A percentile compares a stretch with the other conserved stretches of the same genome.
Conservation (phyloP, 116 monocot species). For the Papilionanthe hybrid region DNA sequence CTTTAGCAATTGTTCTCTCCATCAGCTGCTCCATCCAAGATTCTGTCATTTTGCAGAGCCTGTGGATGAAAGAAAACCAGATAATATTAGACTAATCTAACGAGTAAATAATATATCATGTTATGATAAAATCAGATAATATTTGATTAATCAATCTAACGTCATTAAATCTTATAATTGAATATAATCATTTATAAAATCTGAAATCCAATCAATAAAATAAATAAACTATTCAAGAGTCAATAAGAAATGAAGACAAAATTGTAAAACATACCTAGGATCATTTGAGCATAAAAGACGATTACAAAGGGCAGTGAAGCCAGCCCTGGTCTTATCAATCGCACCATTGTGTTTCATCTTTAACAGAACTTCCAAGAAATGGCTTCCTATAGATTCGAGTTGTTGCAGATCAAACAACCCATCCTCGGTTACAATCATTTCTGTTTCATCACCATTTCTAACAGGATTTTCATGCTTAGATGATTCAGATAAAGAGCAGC, state of each 20-base stretch:
- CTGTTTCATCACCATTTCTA: slow-evolving; percentile 12
- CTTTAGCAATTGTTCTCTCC: slow-evolving; percentile 75
- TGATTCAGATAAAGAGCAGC: slow-evolving; percentile 27
- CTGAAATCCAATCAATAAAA: neutral
- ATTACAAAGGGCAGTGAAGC: slow-evolving; percentile 97
- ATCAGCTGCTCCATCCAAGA: slow-evolving; percentile 89
- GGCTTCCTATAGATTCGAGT: slow-evolving; percentile 76
- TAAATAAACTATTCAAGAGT: neutral
- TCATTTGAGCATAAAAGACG: slow-evolving; percentile 98
- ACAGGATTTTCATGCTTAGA: slow-evolving; percentile 12
- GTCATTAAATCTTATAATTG: neutral
- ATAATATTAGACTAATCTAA: neutral
- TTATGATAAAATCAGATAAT: neutral
- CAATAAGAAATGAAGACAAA: neutral
- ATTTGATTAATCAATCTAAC: neutral
- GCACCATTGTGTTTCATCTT: slow-evolving; percentile 99
- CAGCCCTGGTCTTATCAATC: slow-evolving; percentile 99
- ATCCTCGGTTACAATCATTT: slow-evolving; percentile 9
- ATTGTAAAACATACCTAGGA: slow-evolving; percentile 48
- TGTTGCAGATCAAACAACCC: slow-evolving; percentile 69
- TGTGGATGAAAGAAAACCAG: slow-evolving; percentile 23
- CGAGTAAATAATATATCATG: neutral
- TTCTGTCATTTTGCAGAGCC: slow-evolving; percentile 92
- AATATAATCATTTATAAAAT: neutral
- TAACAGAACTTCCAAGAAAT: slow-evolving; percentile 97